Conservation (phyloP, 192 early-diverging fungal species). For the Coemansia sp. region DNA sequence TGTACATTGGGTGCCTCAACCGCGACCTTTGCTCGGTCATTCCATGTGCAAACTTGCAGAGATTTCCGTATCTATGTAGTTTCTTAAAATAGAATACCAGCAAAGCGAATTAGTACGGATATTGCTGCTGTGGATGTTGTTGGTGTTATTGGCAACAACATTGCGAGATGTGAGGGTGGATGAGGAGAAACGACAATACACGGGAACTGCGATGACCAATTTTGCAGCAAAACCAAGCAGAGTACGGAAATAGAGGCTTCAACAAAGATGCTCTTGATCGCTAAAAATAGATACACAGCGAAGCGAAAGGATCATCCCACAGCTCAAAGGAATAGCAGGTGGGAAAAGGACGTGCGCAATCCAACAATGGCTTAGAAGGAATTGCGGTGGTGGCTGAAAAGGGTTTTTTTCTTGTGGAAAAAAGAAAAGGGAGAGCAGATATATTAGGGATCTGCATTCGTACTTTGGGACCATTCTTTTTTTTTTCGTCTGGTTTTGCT, state of each 20-base stretch:
- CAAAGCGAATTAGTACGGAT: too few species aligned
- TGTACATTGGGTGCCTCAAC: constrained; percentile 89
- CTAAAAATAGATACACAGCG: neutral
- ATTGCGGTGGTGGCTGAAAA: constrained; percentile 1
- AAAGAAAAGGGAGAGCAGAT: neutral
- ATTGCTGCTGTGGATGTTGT: too few species aligned
- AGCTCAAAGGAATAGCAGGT: neutral
- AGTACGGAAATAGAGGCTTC: neutral
- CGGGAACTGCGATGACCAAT: neutral
- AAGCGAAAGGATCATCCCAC: constrained; percentile 2
- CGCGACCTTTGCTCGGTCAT: constrained; percentile 75
- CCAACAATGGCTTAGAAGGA: neutral
- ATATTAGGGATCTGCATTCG: constrained; percentile 15
- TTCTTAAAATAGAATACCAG: neutral
- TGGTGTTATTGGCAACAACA: too few species aligned
- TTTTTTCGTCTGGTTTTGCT: neutral
- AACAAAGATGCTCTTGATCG: neutral
- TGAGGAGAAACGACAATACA: too few species aligned
- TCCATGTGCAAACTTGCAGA: constrained; percentile 96
- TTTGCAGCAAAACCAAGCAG: neutral
- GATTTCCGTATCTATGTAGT: constrained; percentile 75
- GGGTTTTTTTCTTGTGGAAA: neutral
- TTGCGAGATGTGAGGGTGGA: too few species aligned
- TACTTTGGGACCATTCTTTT: constrained; percentile 1
- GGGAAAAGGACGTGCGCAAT: constrained; percentile 9